phyloP scores from a whole-genome alignment of 2,329 filamentous ascomycete species.

The Diaporthe caulivora region DNA sequence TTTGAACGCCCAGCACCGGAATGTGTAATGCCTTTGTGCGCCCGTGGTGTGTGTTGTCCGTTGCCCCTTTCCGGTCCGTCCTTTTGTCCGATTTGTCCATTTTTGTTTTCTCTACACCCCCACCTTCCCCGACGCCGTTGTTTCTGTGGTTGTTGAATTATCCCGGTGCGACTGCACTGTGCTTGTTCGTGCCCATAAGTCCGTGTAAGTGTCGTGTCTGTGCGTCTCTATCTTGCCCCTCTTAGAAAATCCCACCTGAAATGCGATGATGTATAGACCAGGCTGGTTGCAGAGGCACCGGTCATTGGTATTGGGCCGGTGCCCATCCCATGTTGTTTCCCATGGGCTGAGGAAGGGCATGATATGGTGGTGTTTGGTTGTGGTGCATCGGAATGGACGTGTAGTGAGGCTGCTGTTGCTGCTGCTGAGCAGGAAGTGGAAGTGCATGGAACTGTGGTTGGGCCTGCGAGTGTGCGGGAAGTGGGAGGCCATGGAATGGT shows the following conservation, averaged over 20 bases:
- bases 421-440: conserved; percentile 24
- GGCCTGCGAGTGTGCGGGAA: conserved; percentile 31
- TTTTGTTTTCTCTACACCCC: conserved; percentile 25
- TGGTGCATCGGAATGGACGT: conserved; percentile 26
- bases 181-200: conserved; percentile 11
- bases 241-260: conserved; percentile 4
- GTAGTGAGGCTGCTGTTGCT: conserved; percentile 21
- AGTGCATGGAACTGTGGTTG: conserved; percentile 30
- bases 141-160: conserved; percentile 2
- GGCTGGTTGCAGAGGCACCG: neutral
- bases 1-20: conserved; percentile 21
- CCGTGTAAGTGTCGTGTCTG: conserved; percentile 16
- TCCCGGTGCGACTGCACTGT: conserved; percentile 7
- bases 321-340: conserved; percentile 36
- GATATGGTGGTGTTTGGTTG: conserved; percentile 29
- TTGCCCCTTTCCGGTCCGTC: neutral
- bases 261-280: conserved; percentile 1
- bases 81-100: conserved; percentile 21
- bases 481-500: conserved; percentile 29
- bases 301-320: conserved; percentile 32
- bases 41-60: neutral
- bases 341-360: conserved; percentile 34
- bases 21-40: neutral
- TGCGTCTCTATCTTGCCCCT: neutral
- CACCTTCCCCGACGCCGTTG: conserved; percentile 1